These are phyloP conservation scores for Aureobasidium sp. DNA, from an alignment of 2,329 filamentous ascomycete genomes.

Conservation along the genomic window DNA sequence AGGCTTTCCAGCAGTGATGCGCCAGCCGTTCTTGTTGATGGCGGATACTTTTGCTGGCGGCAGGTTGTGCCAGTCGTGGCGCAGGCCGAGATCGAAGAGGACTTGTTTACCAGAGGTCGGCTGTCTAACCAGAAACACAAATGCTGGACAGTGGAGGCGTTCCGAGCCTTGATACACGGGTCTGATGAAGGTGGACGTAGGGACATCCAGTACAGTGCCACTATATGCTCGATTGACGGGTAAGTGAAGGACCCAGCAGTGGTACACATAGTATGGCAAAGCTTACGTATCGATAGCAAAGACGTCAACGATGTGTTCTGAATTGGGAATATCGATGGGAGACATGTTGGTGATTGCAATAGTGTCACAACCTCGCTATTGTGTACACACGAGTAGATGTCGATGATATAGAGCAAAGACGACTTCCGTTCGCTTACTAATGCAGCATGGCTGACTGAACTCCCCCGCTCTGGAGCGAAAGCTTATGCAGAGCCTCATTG, in stretches of 20 bases:
- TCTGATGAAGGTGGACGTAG: conserved; percentile 27
- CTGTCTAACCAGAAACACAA: conserved; percentile 45
- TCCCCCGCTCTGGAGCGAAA: not conserved
- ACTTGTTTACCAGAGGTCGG: conserved; percentile 29
- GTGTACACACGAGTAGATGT: not conserved
- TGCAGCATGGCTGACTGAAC: not conserved
- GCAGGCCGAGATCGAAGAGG: conserved; percentile 42
- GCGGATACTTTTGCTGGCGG: conserved; percentile 26
- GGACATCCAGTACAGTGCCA: conserved; percentile 20
- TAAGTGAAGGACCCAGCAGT: too few species aligned
- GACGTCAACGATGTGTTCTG: not conserved
- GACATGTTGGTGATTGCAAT: not conserved
- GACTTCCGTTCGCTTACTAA: not conserved
- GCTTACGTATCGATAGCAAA: not conserved
- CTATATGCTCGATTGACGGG: not conserved
- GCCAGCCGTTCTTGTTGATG: conserved; percentile 28
- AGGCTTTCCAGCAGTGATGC: conserved; percentile 37
- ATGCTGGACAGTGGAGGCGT: conserved; percentile 34
- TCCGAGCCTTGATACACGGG: conserved; percentile 34
- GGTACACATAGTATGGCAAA: not conserved
- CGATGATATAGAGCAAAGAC: not conserved
- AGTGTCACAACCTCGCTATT: not conserved
- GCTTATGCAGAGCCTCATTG: too few species aligned
- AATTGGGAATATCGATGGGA: not conserved
- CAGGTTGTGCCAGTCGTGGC: conserved; percentile 40